Percentiles rank a stretch among this genome's conserved stretches.
phyloP scores from a whole-genome alignment of 331 rosid genomes.

The Malus hybrid region DNA sequence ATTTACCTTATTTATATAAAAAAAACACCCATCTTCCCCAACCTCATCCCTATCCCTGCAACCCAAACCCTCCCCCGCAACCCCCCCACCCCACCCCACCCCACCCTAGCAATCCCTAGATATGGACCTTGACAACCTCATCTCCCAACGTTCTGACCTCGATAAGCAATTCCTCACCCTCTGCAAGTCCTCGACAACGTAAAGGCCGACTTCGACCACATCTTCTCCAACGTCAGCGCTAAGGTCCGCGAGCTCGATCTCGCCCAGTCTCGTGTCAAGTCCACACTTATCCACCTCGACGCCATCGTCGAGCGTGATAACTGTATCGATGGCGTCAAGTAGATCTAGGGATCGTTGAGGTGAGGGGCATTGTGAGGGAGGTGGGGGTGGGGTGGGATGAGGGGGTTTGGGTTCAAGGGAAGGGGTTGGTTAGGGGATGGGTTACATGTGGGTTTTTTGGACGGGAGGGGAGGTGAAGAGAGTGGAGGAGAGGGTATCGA shows the following conservation, averaged over 20 bases:
- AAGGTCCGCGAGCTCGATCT: constrained; percentile 90
- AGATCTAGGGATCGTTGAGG: neutral
- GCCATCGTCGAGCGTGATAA: constrained; percentile 69
- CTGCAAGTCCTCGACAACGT: constrained; percentile 61
- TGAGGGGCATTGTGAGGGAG: too few species aligned
- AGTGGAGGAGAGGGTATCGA: too few species aligned
- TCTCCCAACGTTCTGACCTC: constrained; percentile 65
- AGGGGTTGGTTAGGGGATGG: too few species aligned
- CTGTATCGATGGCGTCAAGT: constrained; percentile 65
- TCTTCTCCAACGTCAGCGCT: constrained; percentile 59
- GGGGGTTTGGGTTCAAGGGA: too few species aligned
- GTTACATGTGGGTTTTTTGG: too few species aligned
- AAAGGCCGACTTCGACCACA: constrained; percentile 54
- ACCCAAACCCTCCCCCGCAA: too few species aligned
- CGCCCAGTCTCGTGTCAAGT: constrained; percentile 71
- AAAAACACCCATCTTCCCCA: too few species aligned
- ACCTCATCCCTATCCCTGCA: too few species aligned
- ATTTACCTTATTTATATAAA: too few species aligned
- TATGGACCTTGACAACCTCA: constrained; percentile 53
- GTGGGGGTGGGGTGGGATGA: too few species aligned
- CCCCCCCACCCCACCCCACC: too few species aligned
- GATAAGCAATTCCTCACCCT: constrained; percentile 59
- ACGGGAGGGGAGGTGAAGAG: too few species aligned
- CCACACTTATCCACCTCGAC: constrained; percentile 72
- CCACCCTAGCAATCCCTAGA: constrained; percentile 52